Evolutionary conservation across 345 rosid species (phyloP).

Genomic region (Excoecaria agallocha): DNA sequence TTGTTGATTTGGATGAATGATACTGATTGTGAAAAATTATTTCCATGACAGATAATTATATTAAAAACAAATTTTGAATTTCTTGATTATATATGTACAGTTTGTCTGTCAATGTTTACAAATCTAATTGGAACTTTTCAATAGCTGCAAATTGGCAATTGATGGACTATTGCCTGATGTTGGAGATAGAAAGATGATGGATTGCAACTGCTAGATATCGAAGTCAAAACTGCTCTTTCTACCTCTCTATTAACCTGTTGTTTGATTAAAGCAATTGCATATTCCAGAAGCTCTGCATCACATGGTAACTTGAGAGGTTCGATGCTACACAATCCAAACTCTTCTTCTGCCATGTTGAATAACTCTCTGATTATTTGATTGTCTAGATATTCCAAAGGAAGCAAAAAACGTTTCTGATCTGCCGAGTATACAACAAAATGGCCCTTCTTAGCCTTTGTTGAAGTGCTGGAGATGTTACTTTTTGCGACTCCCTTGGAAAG

Average conservation of each 20-base stretch:
- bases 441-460: slow-evolving; percentile 5
- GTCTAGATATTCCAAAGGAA: background rate
- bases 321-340: slow-evolving; percentile 1
- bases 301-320: slow-evolving; percentile 18
- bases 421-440: slow-evolving; percentile 9
- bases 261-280: slow-evolving; percentile 3
- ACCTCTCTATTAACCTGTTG: background rate
- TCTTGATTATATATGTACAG: background rate
- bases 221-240: background rate
- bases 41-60: too few relatives aligned
- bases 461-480: background rate
- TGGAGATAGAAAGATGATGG: background rate
- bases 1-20: too few relatives aligned
- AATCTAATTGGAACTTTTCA: background rate
- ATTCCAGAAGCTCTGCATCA: background rate
- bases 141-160: slow-evolving; percentile 3
- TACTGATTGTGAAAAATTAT: too few relatives aligned
- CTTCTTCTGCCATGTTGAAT: slow-evolving; percentile 12
- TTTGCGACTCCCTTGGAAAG: background rate
- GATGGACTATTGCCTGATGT: background rate
- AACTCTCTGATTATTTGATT: slow-evolving; percentile 1
- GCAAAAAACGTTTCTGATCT: background rate
- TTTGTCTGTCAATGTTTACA: background rate
- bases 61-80: too few relatives aligned
- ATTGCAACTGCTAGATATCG: background rate